Conservation (phyloP, 2,329 filamentous ascomycete genomes). For the Fusarium sp. region DNA sequence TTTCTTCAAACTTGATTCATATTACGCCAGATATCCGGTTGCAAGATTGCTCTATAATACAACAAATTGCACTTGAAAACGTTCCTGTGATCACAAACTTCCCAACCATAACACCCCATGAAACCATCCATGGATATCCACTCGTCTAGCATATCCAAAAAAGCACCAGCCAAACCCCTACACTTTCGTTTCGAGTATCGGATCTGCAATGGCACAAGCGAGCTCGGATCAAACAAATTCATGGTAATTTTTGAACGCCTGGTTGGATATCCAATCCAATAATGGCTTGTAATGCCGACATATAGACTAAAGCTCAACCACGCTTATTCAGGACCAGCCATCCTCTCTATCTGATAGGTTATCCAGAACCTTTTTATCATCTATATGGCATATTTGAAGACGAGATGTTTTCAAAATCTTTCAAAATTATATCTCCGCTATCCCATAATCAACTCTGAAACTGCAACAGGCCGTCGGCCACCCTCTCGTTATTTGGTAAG, state of each 20-base stretch:
- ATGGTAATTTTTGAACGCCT: slow-evolving; percentile 23
- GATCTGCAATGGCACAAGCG: slow-evolving; percentile 1
- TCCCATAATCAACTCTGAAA: slow-evolving; percentile 5
- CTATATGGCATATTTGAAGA: background rate
- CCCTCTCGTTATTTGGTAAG: slow-evolving; percentile 52
- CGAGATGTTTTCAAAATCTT: background rate
- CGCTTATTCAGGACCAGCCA: background rate
- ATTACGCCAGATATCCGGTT: background rate
- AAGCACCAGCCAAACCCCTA: background rate
- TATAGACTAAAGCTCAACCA: background rate
- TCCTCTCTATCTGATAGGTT: background rate
- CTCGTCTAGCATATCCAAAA: background rate
- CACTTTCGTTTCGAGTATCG: slow-evolving; percentile 2
- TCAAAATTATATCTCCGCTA: background rate
- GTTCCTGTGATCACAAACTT: background rate
- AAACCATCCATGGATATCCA: background rate
- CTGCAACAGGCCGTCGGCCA: slow-evolving; percentile 55
- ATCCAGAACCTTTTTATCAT: background rate
- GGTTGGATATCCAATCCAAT: slow-evolving; percentile 3
- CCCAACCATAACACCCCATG: background rate
- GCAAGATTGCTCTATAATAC: background rate
- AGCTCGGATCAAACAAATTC: slow-evolving; percentile 8
- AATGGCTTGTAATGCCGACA: slow-evolving; percentile 1
- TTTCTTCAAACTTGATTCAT: background rate
- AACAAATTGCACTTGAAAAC: background rate